Conservation (phyloP, 306 rosid species). For the Vigna unguiculata region DNA sequence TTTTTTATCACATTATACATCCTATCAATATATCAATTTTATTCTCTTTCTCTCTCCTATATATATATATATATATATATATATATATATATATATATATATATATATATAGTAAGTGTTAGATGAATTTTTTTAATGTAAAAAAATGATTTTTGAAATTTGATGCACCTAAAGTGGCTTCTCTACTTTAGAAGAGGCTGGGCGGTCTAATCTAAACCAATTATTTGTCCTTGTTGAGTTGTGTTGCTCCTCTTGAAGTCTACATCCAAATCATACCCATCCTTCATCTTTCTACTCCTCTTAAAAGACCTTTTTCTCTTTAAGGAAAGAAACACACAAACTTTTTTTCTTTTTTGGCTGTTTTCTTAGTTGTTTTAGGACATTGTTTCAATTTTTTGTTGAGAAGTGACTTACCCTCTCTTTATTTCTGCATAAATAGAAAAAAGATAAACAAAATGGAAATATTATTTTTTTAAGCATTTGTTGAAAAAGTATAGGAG, state of each 20-base stretch:
- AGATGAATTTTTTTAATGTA: too few relatives aligned
- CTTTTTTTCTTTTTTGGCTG: neutral
- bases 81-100: too few relatives aligned
- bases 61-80: too few relatives aligned
- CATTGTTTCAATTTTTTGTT: neutral
- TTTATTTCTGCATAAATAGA: neutral
- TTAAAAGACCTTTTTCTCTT: neutral
- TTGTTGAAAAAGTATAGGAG: neutral
- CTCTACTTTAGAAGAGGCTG: neutral
- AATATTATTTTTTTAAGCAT: neutral
- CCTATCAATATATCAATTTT: too few relatives aligned
- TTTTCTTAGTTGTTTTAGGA: neutral
- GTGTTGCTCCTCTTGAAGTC: constrained; percentile 12
- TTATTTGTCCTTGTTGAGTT: constrained; percentile 19
- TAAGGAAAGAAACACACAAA: neutral
- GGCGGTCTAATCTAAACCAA: neutral
- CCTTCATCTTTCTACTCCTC: neutral
- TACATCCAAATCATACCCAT: constrained; percentile 5
- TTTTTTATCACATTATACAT: too few relatives aligned
- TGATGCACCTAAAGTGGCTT: constrained; percentile 20
- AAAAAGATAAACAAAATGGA: neutral
- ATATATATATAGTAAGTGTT: too few relatives aligned
- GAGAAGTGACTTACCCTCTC: neutral
- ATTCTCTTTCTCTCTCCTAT: too few relatives aligned
- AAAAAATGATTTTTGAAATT: too few relatives aligned